Evolutionary conservation across 305 asterid species (phyloP).

Genomic region (Solanum hybrid): DNA sequence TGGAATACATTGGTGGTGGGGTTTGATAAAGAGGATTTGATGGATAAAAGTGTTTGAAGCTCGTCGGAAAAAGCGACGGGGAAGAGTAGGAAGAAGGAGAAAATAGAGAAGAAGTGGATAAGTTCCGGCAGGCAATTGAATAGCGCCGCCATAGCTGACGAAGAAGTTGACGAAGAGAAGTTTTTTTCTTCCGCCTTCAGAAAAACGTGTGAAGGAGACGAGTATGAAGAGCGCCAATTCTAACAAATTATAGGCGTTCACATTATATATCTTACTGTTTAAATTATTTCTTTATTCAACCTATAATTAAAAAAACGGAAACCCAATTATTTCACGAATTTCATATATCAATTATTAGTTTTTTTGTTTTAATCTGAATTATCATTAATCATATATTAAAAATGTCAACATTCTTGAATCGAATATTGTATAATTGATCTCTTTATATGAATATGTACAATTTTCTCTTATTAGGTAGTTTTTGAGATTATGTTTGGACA

Average conservation of each 20-base stretch:
- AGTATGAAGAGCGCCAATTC: background rate
- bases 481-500: too few species aligned
- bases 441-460: background rate
- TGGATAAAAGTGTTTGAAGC: slow-evolving; percentile 24
- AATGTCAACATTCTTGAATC: background rate
- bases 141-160: slow-evolving; percentile 29
- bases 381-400: too few species aligned
- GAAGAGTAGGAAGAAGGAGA: too few species aligned
- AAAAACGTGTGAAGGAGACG: slow-evolving; percentile 1
- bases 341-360: background rate
- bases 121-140: slow-evolving; percentile 6
- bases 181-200: background rate
- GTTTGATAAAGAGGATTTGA: slow-evolving; percentile 39
- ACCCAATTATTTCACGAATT: background rate
- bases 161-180: background rate
- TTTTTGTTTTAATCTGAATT: too few species aligned
- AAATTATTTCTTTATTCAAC: background rate
- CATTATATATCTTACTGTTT: background rate
- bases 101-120: background rate
- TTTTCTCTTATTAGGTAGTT: background rate
- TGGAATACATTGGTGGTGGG: slow-evolving; percentile 37
- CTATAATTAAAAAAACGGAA: background rate
- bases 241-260: background rate
- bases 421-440: background rate
- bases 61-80: too few species aligned